These are phyloP conservation scores for Vicia villosa DNA, from an alignment of 306 rosid genomes.

Conservation along the genomic window DNA sequence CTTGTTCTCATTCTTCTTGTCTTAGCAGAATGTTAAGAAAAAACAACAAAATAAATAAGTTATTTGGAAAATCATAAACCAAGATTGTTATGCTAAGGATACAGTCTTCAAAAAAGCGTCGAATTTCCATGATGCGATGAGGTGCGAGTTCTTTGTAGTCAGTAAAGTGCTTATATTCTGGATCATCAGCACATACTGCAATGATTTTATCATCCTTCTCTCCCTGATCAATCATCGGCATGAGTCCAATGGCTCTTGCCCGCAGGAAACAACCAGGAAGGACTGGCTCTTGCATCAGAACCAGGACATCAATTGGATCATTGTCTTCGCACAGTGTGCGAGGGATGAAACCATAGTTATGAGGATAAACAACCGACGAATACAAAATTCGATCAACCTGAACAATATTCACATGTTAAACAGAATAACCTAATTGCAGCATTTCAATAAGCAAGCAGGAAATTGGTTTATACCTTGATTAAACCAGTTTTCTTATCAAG, in stretches of 20 bases:
- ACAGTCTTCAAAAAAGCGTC: slow-evolving; percentile 99
- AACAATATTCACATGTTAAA: slow-evolving; percentile 36
- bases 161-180: slow-evolving; percentile 80
- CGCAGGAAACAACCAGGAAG: slow-evolving; percentile 94
- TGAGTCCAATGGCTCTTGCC: slow-evolving; percentile 90
- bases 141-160: slow-evolving; percentile 94
- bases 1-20: slow-evolving; percentile 97
- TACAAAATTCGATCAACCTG: slow-evolving; percentile 95
- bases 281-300: slow-evolving; percentile 99
- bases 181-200: slow-evolving; percentile 98
- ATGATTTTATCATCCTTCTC: slow-evolving; percentile 99
- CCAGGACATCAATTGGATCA: slow-evolving; percentile 88
- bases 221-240: slow-evolving; percentile 99
- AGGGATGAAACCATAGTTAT: slow-evolving; percentile 96
- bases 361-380: slow-evolving; percentile 93
- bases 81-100: slow-evolving; percentile 44
- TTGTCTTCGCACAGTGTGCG: slow-evolving; percentile 99
- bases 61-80: neutral
- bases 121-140: slow-evolving; percentile 93
- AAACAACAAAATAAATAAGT: neutral
- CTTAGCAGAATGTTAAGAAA: slow-evolving; percentile 56
- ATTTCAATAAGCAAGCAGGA: too few relatives aligned
- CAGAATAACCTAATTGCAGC: slow-evolving; percentile 20
- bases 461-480: slow-evolving; percentile 61
- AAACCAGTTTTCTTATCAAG: slow-evolving; percentile 98